Conservation (phyloP, 129 eudicot species). For the sunflower (Helianthus annuus) region HanXRQr2.0-SUNRISE NC_035447.2:20106997-20107496, state of each 20-base stretch:
- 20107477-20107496: not conserved
- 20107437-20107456: conserved; percentile 16
- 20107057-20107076: conserved; percentile 3
- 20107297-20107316: too few relatives aligned
- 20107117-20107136: conserved; percentile 15
- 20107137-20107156: conserved; percentile 16
- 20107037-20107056: not conserved
- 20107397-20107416: conserved; percentile 24
- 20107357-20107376: conserved; percentile 17
- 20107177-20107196: conserved; percentile 5
- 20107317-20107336: too few relatives aligned
- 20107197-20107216: not conserved
- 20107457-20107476: not conserved
- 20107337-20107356: conserved; percentile 19
- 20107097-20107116: conserved; percentile 19
- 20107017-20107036: not conserved
- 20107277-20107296: too few relatives aligned
- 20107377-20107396: conserved; percentile 24
- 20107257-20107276: not conserved
- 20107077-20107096: conserved; percentile 17
- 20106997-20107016: not conserved
- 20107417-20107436: conserved; percentile 21
- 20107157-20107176: conserved; percentile 16
- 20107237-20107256: not conserved
- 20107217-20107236: not conserved